Base-by-base conservation (phyloP, 352 stramenopile genomes). In the Globisporangium recalcitrans region DNA sequence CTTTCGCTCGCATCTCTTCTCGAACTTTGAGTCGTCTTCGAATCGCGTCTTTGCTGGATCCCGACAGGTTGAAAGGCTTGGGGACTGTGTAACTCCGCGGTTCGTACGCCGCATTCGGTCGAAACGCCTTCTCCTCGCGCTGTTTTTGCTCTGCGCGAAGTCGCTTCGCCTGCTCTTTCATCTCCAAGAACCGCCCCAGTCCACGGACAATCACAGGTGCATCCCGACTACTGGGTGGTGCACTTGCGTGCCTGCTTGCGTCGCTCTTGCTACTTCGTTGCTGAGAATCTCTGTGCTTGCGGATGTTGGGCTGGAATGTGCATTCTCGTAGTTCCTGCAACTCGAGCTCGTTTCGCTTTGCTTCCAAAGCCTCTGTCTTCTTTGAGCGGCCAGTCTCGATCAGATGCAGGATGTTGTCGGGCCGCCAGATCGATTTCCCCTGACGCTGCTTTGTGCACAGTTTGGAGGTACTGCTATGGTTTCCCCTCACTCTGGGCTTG, bases 301-400 rank as follows among this genome's bases (percentile, higher is more conserved):
- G 69, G 7, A 78, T 69, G 31, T 88, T 90, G 0, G 85, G 85
- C 26, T 82, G 74, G 34, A 96, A 96, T 4, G 88, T 95, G 49
- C 87, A 96, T 56, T 96, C 80, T 55, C 89, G 64, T 1, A 93
- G 65, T 47, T 91, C 78, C 49, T 77, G 74, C 2, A 91, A 49
- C 52, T 90, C 79, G 16, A 75, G 71, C 0, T 57, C 74, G 42
- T 87, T 85, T 10, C 82, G 69, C 47, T 87, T 85, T 14, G 73
- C 68, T 57, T 91, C 70, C 14, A 93, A 81, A 14, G 78, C 71
- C 19, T 90, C 72, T 8, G 69, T 69, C 44, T 85, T 82, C 31
- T 75, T 74, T 53, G 78, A 62, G 4, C 85, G 80, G 13, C 86
- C 68, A 0, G 66, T 72, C 49, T 93, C 84, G 31, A 91, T 93